Evolutionary conservation across 352 stramenopile genomes (phyloP), one percentile per base, ranked within the genome.

Genomic region (Globisporangium abappressorium): DNA sequence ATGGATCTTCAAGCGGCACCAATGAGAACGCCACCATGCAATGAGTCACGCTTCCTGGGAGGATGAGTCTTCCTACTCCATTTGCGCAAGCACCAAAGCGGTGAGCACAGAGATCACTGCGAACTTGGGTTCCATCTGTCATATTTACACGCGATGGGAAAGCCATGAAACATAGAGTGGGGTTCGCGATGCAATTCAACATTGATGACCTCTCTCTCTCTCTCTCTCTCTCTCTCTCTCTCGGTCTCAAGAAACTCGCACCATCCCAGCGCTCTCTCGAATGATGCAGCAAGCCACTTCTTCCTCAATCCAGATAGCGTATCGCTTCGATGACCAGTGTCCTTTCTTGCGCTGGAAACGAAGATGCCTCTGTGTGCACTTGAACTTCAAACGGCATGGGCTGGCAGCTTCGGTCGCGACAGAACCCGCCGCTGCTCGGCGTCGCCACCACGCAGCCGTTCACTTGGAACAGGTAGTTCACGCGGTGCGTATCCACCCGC

Each of bases 241-340:
- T 38, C 26, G 12, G 5, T 4, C 15, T 3, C 20, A 15, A 26
- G 24, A 26, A 26, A 26, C 24, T 26, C 24, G 24, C 24, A 26
- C 24, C 24, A 26, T 26, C 24, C 24, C 24, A 26, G 24, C 24
- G 24, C 24, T 26, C 24, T 26, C 24, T 0, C 24, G 1, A 26
- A 26, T 26, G 24, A 26, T 26, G 24, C 24, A 26, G 1, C 24
- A 26, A 26, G 24, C 24, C 24, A 1, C 20, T 2, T 28, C 54
- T 59, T 30, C 22, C 24, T 57, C 24, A 62, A 24, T 49, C 56
- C 9, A 62, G 33, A 3, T 62, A 62, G 30, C 56, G 56, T n/a
- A 62, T 62, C 33, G 56, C 56, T 20, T 14, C 20, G 8, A 62
- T 11, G 11, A 62, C 33, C 33, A 62, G n/a, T n/a, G 49, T 47